Base-by-base conservation (phyloP, 75 land plant species). In the Pinus tabuliformis region DNA sequence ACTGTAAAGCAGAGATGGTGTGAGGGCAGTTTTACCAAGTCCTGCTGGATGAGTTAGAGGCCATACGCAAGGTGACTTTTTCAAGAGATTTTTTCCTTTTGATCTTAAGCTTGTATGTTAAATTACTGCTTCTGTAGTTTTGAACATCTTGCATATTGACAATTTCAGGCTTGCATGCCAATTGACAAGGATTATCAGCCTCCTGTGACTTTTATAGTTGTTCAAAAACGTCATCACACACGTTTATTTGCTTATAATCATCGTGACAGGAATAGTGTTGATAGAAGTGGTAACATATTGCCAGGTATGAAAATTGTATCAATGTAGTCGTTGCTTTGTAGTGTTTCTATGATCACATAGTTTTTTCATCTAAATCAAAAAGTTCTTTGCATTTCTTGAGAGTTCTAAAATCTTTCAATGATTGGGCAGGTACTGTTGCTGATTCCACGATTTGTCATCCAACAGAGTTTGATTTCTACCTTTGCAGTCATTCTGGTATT, bases 11-110 rank as follows among this genome's bases (percentile, higher is more conserved):
- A 91, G 93, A 73, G 98, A 95, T 87, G 98, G 98, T 7, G 98
- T 95, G 3, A 92, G 98, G 98, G 4, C 98, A 95, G 59, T 95
- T 95, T 59, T 76, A 66, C 52, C 91, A 90, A 58, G 95, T 95
- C 70, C 76, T 95, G 26, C 77, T 90, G 0, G 26, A 90, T 79
- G 98, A 95, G 75, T 76, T 95, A 75, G 88, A 87, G 78, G 93
- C 95, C 2, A 95, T 95, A 15, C 63, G 95, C 9, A 88, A 90
- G 93, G 93, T 91, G 33, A 65, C 54, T 11, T 49, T 49, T 17
- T 17, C 70, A 5, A 36, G 36, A 18, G n/a, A 1, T 15, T 36
- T 65, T 5, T 36, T 49, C 11, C 54, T 17, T 1, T 58, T 58
- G 16, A 16, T 65, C 20, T 65, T 65, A 18, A 17, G 33, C 8